Evolutionary conservation across 2,329 filamentous ascomycete species (phyloP), one percentile per base, ranked within the genome.

Genomic region (Ophiobolus disseminans): DNA sequence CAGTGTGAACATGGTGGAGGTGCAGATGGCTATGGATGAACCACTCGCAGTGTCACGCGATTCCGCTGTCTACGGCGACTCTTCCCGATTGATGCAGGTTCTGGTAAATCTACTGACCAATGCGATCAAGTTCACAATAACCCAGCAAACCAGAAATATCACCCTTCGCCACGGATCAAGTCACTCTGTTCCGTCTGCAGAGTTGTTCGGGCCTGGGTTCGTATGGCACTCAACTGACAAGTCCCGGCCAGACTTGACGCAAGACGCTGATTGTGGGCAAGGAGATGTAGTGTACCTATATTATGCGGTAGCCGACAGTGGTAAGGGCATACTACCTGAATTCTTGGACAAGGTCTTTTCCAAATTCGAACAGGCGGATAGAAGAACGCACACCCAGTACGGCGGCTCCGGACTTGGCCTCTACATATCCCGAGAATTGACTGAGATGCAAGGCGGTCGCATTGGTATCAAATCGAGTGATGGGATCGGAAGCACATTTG

Each of bases 81-180:
- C 54, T 2, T 53, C 49, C 9, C 45, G 60, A 8, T 41, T 63
- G 10, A 32, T 57, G 22, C 53, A 66, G 37, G 50, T 70, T 6
- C 49, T 69, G 2, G 63, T 70, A 11, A 70, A 70, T 30, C 48
- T 70, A 7, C 40, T 70, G 4, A 66, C 66, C 2, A 70, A 70
- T 23, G 65, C 67, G 9, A 63, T 70, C 16, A 70, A 70, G 26
- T 69, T 70, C 17, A 68, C 66, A 3, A 55, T 57, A 26, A 59
- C 53, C 35, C 44, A 43, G 0, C 42, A 47, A 16, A 48, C 36
- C 5, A 56, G 47, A 21, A 23, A 30, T 2, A 60, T 67, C 25
- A 58, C 34, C 3, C 41, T 69, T 2, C 32, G 42, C 5, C 36
- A 45, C 37, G 23, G 56, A 34, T 37, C 42, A 31, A 38, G 48